phyloP scores from a whole-genome alignment of 23 red algal species.

The Gracilaria caudata region DNA sequence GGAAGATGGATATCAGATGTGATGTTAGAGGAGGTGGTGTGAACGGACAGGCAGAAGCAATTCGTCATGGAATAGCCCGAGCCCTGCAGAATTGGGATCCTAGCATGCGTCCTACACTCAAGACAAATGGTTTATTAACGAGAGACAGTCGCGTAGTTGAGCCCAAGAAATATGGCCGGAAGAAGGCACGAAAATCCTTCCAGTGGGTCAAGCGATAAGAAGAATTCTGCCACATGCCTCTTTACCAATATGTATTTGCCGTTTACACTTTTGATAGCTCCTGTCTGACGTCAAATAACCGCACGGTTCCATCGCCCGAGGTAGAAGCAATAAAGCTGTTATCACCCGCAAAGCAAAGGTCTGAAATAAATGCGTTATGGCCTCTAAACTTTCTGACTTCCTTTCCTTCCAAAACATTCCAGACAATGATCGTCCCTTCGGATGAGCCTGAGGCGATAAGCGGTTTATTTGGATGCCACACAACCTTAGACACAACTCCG shows the following conservation, averaged over 20 bases:
- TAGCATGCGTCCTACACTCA: constrained; percentile 58
- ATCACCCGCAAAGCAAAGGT: constrained; percentile 67
- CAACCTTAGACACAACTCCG: constrained; percentile 57
- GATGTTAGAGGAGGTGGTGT: constrained; percentile 70
- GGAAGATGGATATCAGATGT: constrained; percentile 68
- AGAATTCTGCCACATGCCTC: neutral
- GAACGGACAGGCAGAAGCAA: constrained; percentile 92
- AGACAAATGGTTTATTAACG: constrained; percentile 75
- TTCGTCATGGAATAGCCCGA: constrained; percentile 78
- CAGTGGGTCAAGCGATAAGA: constrained; percentile 78
- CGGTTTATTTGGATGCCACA: constrained; percentile 67
- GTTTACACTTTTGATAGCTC: constrained; percentile 7
- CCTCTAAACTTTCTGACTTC: constrained; percentile 48
- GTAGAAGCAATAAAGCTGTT: constrained; percentile 52
- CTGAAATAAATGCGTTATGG: constrained; percentile 62
- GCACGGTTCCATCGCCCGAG: constrained; percentile 70
- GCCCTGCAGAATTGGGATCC: constrained; percentile 81
- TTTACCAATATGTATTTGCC: neutral
- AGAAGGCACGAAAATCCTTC: constrained; percentile 69
- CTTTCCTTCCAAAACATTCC: constrained; percentile 59
- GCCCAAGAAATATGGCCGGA: constrained; percentile 88
- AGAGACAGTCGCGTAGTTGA: constrained; percentile 89
- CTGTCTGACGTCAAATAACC: constrained; percentile 62
- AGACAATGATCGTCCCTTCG: constrained; percentile 61
- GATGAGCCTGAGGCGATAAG: constrained; percentile 56